Evolutionary conservation across 176 grass and related monocot species (phyloP), one percentile per base, ranked within the genome.

Genomic region (Areca catechu): DNA sequence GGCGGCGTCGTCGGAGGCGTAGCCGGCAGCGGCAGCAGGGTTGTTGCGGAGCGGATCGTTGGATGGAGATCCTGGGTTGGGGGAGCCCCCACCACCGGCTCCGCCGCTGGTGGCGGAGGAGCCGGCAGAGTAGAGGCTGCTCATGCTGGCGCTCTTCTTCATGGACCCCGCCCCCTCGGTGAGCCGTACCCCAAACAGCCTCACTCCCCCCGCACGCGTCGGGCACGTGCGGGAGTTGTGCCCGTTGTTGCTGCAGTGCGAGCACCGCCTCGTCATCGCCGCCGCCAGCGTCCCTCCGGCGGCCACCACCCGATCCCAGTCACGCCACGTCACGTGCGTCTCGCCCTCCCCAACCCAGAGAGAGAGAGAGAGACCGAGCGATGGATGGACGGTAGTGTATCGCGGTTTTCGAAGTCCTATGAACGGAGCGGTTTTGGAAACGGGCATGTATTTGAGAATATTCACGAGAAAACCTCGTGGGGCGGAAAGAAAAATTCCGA

Each of bases 71-170:
- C 34, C 34, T 10, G 34, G 34, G 34, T 43, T 43, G 34, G 34
- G 9, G 6, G 34, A 43, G 34, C 34, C 34, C 14, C 34, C 34
- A 1, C 34, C 34, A 10, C 34, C 69, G 16, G 73, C 63, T 4
- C 64, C 65, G 3, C 69, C 82, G 15, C 74, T 61, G 5, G 60
- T 55, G 54, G 43, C 67, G 2, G 43, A 62, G 7, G 65, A 69
- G 50, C 69, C 56, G 58, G 74, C 72, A 5, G 90, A 89, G 62
- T 74, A 68, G 76, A 95, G 88, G 72, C 83, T 90, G 62, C 91
- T 84, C 86, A 86, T 95, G 79, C 86, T 95, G 22, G 91, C 91
- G 71, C 91, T 95, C 77, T 90, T 95, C 91, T 90, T 95, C 80
- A 95, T 86, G 28, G 78, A 29, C 19, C 56, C 60, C 53, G 48